Base-by-base conservation (phyloP, 495 filamentous ascomycete species). In the Penicillium ochrochloron region DNA sequence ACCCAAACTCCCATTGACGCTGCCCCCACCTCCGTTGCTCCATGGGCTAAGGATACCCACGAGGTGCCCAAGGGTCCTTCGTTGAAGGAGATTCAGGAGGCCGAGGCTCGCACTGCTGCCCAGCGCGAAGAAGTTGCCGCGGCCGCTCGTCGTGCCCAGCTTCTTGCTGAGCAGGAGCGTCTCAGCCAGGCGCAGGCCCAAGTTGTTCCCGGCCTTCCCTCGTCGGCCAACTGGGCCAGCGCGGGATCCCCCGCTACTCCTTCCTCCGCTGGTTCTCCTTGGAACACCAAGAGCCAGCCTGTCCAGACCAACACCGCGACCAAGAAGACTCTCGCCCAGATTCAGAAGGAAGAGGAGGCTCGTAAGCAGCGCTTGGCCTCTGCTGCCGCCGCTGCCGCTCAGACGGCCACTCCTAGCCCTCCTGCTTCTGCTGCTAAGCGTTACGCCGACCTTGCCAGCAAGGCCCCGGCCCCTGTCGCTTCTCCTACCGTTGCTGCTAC, bases 41-140 rank as follows among this genome's bases (percentile, higher is more conserved):
- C 95, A 1, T 99, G 95, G 95, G 95, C 95, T 6, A 94, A 93
- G 74, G 92, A 97, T 64, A 80, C 84, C 12, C 81, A 85, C 23
- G 93, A 93, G 70, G 75, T 86, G 21, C 86, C 91, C 33, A 97
- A 92, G 79, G 93, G 92, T 0, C 95, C 94, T 3, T 97, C 94
- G 60, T 83, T 99, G 60, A 97, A 92, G 78, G 94, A 99, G 70
- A 99, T 99, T 42, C 95, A 99, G 72, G 95, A 97, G 76, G 86
- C 92, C 27, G 95, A 99, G 75, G 94, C 95, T 39, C 89, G 90
- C 68, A 95, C 92, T 71, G 94, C 93, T n/a, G 94, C 95, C 11
- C 90, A 95, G 74, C 89, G 85, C 33, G 95, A 97, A 69, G 93
- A 95, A 66, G 78, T 88, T 35, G 93, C 91, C 15, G 89, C 91